phyloP scores from a whole-genome alignment of 441 rosid species.

The Populus tomentosa region DNA sequence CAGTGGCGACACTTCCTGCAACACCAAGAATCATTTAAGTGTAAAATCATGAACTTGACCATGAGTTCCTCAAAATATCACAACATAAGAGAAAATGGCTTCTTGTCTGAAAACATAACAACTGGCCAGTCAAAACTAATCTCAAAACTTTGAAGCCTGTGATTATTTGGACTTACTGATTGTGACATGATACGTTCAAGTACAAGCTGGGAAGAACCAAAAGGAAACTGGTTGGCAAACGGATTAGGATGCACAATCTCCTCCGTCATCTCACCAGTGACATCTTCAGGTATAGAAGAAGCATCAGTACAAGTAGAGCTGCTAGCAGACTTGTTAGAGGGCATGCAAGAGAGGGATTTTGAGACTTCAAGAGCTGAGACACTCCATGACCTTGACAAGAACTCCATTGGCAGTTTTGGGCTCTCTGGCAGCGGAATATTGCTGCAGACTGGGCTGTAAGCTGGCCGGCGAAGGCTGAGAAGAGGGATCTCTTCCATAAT shows the following conservation, averaged over 20 bases:
- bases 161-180: conserved; percentile 38
- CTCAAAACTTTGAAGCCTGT: not conserved
- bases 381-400: conserved; percentile 90
- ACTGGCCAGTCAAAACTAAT: too few species aligned
- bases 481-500: conserved; percentile 28
- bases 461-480: conserved; percentile 18
- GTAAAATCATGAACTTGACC: not conserved
- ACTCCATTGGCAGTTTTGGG: conserved; percentile 94
- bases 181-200: conserved; percentile 95
- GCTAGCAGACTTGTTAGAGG: conserved; percentile 28
- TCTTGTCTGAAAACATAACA: not conserved
- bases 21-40: not conserved
- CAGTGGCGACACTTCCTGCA: conserved; percentile 84
- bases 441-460: conserved; percentile 4
- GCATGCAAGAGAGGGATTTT: conserved; percentile 47
- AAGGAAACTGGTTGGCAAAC: conserved; percentile 53
- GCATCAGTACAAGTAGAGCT: conserved; percentile 41
- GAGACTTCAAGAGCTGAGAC: conserved; percentile 79
- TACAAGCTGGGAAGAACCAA: conserved; percentile 76
- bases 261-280: conserved; percentile 26
- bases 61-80: not conserved
- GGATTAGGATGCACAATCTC: conserved; percentile 1
- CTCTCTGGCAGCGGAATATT: conserved; percentile 65
- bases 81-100: not conserved
- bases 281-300: conserved; percentile 54